These are phyloP conservation scores for Fomitiporia mediterranea DNA, from an alignment of 1,284 basidiomycete genomes.

Conservation along the genomic window DNA sequence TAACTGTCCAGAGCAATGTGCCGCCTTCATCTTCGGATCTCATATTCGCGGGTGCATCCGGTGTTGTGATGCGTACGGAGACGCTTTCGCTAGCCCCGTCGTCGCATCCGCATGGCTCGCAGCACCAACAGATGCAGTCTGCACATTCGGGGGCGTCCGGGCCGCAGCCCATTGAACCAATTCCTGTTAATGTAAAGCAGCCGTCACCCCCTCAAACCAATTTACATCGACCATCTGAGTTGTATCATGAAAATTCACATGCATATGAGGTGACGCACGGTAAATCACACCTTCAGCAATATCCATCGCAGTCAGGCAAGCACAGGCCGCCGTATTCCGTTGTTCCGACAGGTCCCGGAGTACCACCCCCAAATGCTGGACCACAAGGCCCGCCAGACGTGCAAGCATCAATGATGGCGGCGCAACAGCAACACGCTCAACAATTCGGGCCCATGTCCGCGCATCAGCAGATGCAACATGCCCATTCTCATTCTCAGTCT, in stretches of 20 bases:
- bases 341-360: conserved; percentile 12
- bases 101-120: not conserved
- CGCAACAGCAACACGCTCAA: conserved; percentile 13
- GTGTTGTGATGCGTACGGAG: conserved; percentile 3
- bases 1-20: conserved; percentile 15
- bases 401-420: conserved; percentile 7
- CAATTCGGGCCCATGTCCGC: conserved; percentile 3
- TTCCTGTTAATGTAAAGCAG: not conserved
- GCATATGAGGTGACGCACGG: not conserved
- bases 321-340: conserved; percentile 15
- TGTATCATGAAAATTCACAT: not conserved
- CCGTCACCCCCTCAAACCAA: conserved; percentile 5
- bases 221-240: conserved; percentile 6
- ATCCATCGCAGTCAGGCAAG: not conserved
- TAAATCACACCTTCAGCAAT: conserved; percentile 2
- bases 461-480: not conserved
- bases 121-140: conserved; percentile 3
- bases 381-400: not conserved
- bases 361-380: conserved; percentile 9
- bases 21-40: conserved; percentile 14
- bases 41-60: conserved; percentile 1
- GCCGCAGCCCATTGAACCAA: conserved; percentile 1
- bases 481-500: conserved; percentile 9
- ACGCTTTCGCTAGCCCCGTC: conserved; percentile 13
- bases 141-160: not conserved